Evolutionary conservation across 345 rosid genomes (phyloP).

Genomic region (Salix arbutifolia): DNA sequence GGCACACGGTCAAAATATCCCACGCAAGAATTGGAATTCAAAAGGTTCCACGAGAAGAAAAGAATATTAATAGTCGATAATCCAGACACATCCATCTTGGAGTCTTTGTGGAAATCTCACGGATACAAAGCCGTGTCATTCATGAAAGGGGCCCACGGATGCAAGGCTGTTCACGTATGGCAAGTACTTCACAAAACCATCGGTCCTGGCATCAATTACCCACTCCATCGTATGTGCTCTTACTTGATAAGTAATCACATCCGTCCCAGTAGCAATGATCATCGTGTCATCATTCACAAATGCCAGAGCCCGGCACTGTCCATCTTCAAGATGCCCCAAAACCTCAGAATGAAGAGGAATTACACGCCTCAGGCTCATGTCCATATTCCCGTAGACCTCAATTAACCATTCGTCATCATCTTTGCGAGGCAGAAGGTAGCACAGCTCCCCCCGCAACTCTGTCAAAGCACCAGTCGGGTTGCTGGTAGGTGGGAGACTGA

Average conservation of each 20-base stretch:
- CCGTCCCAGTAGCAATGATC: conserved; percentile 7
- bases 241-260: conserved; percentile 23
- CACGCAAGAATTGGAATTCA: background rate
- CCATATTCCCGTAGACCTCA: conserved; percentile 25
- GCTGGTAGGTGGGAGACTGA: conserved; percentile 23
- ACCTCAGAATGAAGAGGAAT: conserved; percentile 5
- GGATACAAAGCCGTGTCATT: background rate
- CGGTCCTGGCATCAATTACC: background rate
- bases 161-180: conserved; percentile 42
- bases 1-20: background rate
- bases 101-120: background rate
- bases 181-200: conserved; percentile 18
- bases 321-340: background rate
- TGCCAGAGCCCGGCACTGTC: conserved; percentile 20
- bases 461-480: conserved; percentile 27
- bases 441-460: conserved; percentile 28
- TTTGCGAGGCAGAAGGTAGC: conserved; percentile 29
- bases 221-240: background rate
- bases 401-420: conserved; percentile 5
- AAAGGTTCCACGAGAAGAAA: background rate
- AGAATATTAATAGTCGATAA: background rate
- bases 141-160: background rate
- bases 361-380: conserved; percentile 27
- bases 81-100: background rate
- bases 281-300: conserved; percentile 22